A percentile compares a stretch with the other conserved stretches of the same genome.
Evolutionary conservation across 139 green algal genomes (phyloP).

Genomic region (Microglena sp.): DNA sequence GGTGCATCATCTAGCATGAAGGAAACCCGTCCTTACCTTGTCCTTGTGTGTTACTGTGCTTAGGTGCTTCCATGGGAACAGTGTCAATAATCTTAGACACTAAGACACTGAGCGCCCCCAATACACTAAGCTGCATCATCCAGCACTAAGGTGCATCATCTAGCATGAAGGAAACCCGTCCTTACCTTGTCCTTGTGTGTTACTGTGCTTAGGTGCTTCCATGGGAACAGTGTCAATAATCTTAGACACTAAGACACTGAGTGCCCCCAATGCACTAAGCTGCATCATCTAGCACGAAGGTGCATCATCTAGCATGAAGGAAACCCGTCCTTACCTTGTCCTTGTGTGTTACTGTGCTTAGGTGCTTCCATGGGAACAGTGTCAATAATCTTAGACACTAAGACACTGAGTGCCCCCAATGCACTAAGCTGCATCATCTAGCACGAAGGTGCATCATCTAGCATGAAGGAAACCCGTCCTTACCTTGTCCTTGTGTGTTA

Average conservation of each 20-base stretch:
- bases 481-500: background rate
- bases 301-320: background rate
- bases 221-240: no score
- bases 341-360: background rate
- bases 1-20: no score
- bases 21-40: background rate
- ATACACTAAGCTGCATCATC: conserved; percentile 10
- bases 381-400: no score
- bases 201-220: background rate
- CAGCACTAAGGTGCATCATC: background rate
- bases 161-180: no score
- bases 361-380: background rate
- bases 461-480: background rate
- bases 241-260: no score
- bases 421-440: conserved; percentile 9
- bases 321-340: background rate
- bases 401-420: background rate
- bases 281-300: background rate
- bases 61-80: background rate
- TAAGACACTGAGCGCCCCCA: no score
- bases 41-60: background rate
- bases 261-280: conserved; percentile 6
- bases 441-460: background rate
- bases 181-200: background rate
- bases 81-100: no score